Conservation (phyloP, 192 early-diverging fungal species). For the Entomortierella parvispora region DNA sequence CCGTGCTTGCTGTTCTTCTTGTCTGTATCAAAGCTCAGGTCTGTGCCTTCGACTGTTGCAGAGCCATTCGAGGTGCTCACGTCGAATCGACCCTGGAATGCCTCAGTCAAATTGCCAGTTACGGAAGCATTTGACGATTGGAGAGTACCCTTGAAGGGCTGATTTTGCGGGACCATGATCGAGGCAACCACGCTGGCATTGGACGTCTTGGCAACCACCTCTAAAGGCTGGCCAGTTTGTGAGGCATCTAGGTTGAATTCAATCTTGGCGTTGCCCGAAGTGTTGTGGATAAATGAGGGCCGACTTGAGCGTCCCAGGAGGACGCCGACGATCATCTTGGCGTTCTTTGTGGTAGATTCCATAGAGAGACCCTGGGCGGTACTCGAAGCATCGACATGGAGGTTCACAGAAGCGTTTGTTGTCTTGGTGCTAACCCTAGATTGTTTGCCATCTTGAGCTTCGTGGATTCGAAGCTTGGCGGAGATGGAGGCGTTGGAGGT, state of each 20-base stretch:
- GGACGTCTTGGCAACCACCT: constrained; percentile 26
- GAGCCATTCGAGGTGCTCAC: constrained; percentile 25
- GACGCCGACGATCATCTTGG: constrained; percentile 23
- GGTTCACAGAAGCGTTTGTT: constrained; percentile 18
- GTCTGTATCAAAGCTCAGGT: constrained; percentile 24
- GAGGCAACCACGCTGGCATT: constrained; percentile 30
- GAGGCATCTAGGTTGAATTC: constrained; percentile 48
- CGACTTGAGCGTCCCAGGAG: constrained; percentile 21
- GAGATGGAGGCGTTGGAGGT: constrained; percentile 44
- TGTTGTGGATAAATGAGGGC: constrained; percentile 11
- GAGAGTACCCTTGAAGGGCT: constrained; percentile 14
- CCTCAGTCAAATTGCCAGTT: constrained; percentile 39
- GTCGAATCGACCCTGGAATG: constrained; percentile 28
- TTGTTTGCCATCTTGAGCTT: constrained; percentile 34
- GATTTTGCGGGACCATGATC: constrained; percentile 31
- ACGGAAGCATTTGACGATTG: constrained; percentile 25
- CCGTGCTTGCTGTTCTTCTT: constrained; percentile 32
- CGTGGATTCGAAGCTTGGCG: constrained; percentile 32
- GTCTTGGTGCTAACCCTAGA: constrained; percentile 38
- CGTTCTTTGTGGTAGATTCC: constrained; percentile 38
- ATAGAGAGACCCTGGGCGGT: constrained; percentile 17
- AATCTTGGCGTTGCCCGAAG: constrained; percentile 25
- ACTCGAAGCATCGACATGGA: constrained; percentile 39
- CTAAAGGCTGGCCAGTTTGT: constrained; percentile 29
- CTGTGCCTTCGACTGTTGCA: constrained; percentile 20